A percentile compares a stretch with the other conserved stretches of the same genome.
phyloP scores from a whole-genome alignment of 2,329 filamentous ascomycete species.

The Hymenoscyphus fraxineus region DNA sequence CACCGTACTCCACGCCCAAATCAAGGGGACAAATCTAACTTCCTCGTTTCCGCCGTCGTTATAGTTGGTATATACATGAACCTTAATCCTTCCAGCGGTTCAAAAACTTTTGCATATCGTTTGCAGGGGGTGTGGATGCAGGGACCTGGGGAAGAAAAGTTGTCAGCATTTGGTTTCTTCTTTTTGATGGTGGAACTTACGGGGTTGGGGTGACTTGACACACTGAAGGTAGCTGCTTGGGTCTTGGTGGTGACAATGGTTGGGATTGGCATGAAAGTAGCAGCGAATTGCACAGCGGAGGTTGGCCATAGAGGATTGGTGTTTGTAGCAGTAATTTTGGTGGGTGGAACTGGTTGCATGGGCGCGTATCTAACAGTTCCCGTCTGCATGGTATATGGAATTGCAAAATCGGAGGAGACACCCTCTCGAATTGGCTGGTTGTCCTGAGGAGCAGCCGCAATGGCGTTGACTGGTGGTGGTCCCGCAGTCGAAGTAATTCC shows the following conservation, averaged over 20 bases:
- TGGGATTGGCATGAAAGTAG: conserved; percentile 32
- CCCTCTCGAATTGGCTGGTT: conserved; percentile 3
- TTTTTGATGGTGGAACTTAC: conserved; percentile 25
- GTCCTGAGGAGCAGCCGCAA: conserved; percentile 9
- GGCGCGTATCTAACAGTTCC: conserved; percentile 39
- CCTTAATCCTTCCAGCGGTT: conserved; percentile 38
- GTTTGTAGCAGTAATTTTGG: conserved; percentile 38
- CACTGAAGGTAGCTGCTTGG: conserved; percentile 34
- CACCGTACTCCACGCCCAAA: conserved; percentile 5
- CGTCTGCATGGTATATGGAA: conserved; percentile 37
- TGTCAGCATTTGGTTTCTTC: not conserved
- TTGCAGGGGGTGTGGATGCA: conserved; percentile 32
- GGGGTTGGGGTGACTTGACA: conserved; percentile 37
- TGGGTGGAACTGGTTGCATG: conserved; percentile 39
- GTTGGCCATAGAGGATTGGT: conserved; percentile 37
- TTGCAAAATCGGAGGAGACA: conserved; percentile 26
- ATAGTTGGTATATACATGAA: not conserved
- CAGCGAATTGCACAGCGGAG: conserved; percentile 35
- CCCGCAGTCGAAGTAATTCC: conserved; percentile 36
- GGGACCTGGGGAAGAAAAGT: conserved; percentile 22
- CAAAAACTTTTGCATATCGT: conserved; percentile 37
- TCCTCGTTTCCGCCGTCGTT: not conserved
- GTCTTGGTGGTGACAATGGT: conserved; percentile 37
- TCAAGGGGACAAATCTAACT: not conserved
- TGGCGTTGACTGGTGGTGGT: conserved; percentile 30